Evolutionary conservation across 2,329 filamentous ascomycete genomes (phyloP).

Genomic region (Colletotrichum incanum): DNA sequence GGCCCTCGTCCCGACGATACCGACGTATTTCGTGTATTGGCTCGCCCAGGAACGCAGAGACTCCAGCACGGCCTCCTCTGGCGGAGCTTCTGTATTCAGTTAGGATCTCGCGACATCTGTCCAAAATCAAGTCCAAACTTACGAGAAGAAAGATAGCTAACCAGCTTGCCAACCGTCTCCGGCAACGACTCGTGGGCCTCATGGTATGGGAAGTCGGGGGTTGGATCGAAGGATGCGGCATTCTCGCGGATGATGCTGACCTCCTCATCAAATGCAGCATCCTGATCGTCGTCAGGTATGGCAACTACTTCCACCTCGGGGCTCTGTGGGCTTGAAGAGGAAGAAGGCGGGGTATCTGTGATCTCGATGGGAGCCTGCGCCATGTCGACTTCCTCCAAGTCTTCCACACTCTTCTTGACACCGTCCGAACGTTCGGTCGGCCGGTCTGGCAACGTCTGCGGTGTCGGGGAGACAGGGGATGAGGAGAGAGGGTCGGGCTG

Average conservation of each 20-base stretch:
- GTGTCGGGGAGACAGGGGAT: conserved; percentile 60
- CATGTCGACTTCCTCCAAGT: conserved; percentile 57
- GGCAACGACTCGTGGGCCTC: conserved; percentile 51
- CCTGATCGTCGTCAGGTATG: conserved; percentile 54
- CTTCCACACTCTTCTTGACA: conserved; percentile 64
- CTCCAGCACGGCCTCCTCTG: conserved; percentile 62
- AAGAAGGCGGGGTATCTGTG: conserved; percentile 51
- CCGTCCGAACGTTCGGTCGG: conserved; percentile 23
- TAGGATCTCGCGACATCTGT: conserved; percentile 42
- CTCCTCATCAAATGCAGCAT: conserved; percentile 50
- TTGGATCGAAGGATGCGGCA: conserved; percentile 57
- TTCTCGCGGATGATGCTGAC: conserved; percentile 41
- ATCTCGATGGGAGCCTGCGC: conserved; percentile 46
- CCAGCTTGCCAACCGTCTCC: conserved; percentile 54
- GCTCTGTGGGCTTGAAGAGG: conserved; percentile 58
- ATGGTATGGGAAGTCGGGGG: conserved; percentile 63
- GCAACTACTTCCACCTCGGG: conserved; percentile 62
- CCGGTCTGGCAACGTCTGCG: conserved; percentile 43
- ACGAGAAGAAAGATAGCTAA: conserved; percentile 55
- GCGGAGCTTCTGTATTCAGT: conserved; percentile 55
- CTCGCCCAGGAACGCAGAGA: conserved; percentile 67
- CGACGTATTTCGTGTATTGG: conserved; percentile 61
- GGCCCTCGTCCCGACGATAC: conserved; percentile 51
- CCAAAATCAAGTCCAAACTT: conserved; percentile 33
- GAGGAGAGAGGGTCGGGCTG: conserved; percentile 59